These are phyloP conservation scores for Phlyctochytrium planicorne DNA, from an alignment of 192 early-diverging fungal species.

Conservation along the genomic window DNA sequence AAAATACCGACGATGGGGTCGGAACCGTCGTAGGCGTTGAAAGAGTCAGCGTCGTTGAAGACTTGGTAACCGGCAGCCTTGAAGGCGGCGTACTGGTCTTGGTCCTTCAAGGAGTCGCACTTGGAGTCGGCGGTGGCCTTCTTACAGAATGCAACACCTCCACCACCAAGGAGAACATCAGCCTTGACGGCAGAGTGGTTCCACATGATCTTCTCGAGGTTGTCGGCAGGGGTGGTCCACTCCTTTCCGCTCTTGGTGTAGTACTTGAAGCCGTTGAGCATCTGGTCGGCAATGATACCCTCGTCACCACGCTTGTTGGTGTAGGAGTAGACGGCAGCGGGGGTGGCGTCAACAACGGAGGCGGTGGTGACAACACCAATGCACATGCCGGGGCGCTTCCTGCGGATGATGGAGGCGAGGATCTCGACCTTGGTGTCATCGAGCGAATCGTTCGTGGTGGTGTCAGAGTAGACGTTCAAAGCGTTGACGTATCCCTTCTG, in stretches of 20 bases:
- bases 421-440: slow-evolving; percentile 67
- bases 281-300: slow-evolving; percentile 57
- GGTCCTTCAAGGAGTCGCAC: slow-evolving; percentile 32
- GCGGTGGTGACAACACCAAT: slow-evolving; percentile 68
- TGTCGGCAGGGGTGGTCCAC: not conserved
- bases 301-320: slow-evolving; percentile 56
- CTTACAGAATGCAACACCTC: slow-evolving; percentile 57
- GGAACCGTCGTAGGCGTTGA: slow-evolving; percentile 50
- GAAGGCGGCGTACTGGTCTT: slow-evolving; percentile 53
- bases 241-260: slow-evolving; percentile 4
- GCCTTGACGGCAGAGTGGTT: slow-evolving; percentile 45
- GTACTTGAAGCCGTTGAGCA: slow-evolving; percentile 44
- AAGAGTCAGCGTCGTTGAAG: slow-evolving; percentile 43
- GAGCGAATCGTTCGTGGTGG: slow-evolving; percentile 45
- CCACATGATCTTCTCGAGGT: slow-evolving; percentile 30
- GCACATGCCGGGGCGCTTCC: slow-evolving; percentile 56
- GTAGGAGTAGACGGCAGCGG: slow-evolving; percentile 62
- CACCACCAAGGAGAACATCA: slow-evolving; percentile 66
- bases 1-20: slow-evolving; percentile 65
- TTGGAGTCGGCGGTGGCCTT: slow-evolving; percentile 16
- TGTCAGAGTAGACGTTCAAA: slow-evolving; percentile 63
- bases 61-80: slow-evolving; percentile 56
- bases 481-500: slow-evolving; percentile 55
- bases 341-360: slow-evolving; percentile 61
- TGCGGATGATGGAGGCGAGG: slow-evolving; percentile 60